phyloP scores from a whole-genome alignment of 1,284 basidiomycete genomes.

The Tilletia indica region DNA sequence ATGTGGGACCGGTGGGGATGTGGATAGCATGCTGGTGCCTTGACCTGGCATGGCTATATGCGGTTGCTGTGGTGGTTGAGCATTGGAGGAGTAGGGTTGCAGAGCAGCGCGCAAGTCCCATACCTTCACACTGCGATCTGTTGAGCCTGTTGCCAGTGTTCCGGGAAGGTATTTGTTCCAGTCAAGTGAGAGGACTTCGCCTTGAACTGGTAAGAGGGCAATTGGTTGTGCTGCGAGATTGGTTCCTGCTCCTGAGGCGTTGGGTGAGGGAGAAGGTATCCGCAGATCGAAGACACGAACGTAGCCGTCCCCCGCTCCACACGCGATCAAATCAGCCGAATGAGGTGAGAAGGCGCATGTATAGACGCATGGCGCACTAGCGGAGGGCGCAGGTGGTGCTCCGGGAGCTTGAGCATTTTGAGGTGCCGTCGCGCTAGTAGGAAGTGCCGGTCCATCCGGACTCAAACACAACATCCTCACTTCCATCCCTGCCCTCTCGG shows the following conservation, averaged over 20 bases:
- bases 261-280: slow-evolving; percentile 15
- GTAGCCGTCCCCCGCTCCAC: slow-evolving; percentile 72
- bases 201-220: slow-evolving; percentile 40
- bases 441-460: neutral
- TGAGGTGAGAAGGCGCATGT: slow-evolving; percentile 87
- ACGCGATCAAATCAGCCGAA: slow-evolving; percentile 74
- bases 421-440: neutral
- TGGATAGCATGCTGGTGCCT: slow-evolving; percentile 25
- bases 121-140: slow-evolving; percentile 74
- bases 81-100: neutral
- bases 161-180: slow-evolving; percentile 90
- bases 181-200: slow-evolving; percentile 68
- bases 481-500: slow-evolving; percentile 10
- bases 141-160: slow-evolving; percentile 73
- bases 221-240: slow-evolving; percentile 22
- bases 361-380: slow-evolving; percentile 72
- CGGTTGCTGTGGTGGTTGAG: neutral
- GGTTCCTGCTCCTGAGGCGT: slow-evolving; percentile 15
- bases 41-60: neutral
- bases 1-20: slow-evolving; percentile 1
- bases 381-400: neutral
- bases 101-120: slow-evolving; percentile 66
- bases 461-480: slow-evolving; percentile 13
- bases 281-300: slow-evolving; percentile 47
- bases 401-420: neutral